Evolutionary conservation across 2,329 filamentous ascomycete species (phyloP).

Genomic region (Apiospora sp.): DNA sequence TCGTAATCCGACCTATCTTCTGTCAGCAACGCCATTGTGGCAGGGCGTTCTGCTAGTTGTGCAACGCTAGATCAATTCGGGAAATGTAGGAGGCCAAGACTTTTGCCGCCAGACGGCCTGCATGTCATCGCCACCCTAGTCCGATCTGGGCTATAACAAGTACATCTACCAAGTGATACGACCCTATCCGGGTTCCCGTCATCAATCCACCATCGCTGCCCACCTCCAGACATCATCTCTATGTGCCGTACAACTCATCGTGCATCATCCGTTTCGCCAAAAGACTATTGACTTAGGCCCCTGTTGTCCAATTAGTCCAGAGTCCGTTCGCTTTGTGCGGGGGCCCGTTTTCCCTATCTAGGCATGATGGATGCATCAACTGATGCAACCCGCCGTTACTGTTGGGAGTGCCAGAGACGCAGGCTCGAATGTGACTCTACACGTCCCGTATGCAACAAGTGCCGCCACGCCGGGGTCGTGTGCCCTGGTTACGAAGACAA

Average conservation of each 20-base stretch:
- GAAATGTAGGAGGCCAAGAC: slow-evolving; percentile 2
- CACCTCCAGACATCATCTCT: background rate
- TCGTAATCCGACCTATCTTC: background rate
- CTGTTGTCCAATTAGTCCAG: background rate
- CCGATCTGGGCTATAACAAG: slow-evolving; percentile 13
- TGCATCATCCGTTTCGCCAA: background rate
- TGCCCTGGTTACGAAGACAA: slow-evolving; percentile 50
- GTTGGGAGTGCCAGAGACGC: slow-evolving; percentile 53
- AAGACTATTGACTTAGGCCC: background rate
- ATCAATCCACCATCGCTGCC: background rate
- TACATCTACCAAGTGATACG: background rate
- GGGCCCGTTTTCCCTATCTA: background rate
- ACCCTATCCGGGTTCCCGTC: background rate
- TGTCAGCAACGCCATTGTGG: background rate
- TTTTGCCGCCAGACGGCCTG: background rate
- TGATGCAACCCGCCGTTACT: slow-evolving; percentile 38
- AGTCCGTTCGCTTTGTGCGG: background rate
- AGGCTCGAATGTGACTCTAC: slow-evolving; percentile 49
- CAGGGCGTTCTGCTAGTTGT: background rate
- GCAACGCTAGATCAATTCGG: background rate
- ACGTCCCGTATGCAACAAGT: slow-evolving; percentile 47
- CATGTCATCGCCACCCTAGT: background rate
- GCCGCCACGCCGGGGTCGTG: slow-evolving; percentile 41
- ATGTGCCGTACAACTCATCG: background rate
- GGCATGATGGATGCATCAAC: background rate